Evolutionary conservation across 2,329 filamentous ascomycete species (phyloP), one percentile per base, ranked within the genome.

Genomic region (Colletotrichum neosansevieriae): DNA sequence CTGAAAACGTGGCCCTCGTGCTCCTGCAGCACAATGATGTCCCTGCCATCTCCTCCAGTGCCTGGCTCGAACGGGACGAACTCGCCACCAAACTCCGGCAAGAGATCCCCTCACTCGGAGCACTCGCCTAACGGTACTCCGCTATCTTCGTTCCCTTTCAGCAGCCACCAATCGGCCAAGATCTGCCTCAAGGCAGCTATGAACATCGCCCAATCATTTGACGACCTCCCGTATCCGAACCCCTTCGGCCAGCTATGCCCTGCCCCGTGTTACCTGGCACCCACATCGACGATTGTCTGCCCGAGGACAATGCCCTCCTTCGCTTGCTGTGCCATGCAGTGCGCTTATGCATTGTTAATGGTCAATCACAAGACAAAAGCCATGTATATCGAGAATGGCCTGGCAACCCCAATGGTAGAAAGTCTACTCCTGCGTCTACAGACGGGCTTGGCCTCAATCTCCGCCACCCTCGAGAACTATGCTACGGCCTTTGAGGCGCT

Each of bases 101-200:
- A 56, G 65, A 70, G 50, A 67, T 74, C 66, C 58, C 71, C 70
- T 50, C 70, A 69, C 47, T 59, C 67, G 58, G 17, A 69, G 24
- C 64, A 68, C 32, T 68, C 64, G 6, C 63, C 67, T 29, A 61
- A 51, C 34, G 59, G 49, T n/a, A 59, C 21, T 66, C 70, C 66
- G 68, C 70, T 15, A 17, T 50, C 61, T 3, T 68, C 74, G 10
- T 78, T 83, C 49, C 83, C 83, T 13, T 85, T 84, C 71, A 81
- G 75, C 69, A 81, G 77, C 47, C 82, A 84, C 63, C 77, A 81
- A 47, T 85, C 84, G 13, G 80, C 83, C 21, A 83, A 83, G 71
- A 79, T 85, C 67, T 85, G 84, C 71, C 76, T 86, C 36, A 82
- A 81, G 53, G 81, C 83, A 7, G 83, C 84, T 2, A 77, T 86